Evolutionary conservation across 2,329 filamentous ascomycete genomes (phyloP).

Genomic region (Monilinia aucupariae): DNA sequence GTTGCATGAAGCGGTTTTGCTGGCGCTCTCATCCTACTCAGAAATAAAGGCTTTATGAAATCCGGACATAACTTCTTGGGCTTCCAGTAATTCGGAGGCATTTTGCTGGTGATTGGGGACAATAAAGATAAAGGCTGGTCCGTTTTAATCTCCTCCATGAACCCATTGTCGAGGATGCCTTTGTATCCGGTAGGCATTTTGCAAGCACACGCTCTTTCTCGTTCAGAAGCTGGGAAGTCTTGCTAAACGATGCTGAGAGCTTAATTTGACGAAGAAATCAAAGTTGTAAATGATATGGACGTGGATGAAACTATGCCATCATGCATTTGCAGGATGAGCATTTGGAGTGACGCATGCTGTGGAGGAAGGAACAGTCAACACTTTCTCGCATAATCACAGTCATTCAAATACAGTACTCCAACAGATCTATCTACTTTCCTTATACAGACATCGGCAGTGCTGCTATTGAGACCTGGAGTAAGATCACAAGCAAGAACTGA

Average conservation of each 20-base stretch:
- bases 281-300: background rate
- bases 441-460: background rate
- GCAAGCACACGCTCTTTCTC: background rate
- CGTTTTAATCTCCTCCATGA: slow-evolving; percentile 11
- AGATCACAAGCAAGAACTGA: slow-evolving; percentile 9
- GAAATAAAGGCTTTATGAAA: slow-evolving; percentile 16
- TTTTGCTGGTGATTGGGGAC: background rate
- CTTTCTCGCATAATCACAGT: too few species aligned
- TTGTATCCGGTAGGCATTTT: slow-evolving; percentile 14
- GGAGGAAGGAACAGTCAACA: too few species aligned
- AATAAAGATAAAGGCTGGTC: slow-evolving; percentile 7
- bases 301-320: background rate
- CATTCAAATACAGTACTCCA: background rate
- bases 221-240: background rate
- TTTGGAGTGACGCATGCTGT: background rate
- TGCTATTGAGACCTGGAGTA: background rate
- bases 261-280: background rate
- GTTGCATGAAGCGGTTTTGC: slow-evolving; percentile 15
- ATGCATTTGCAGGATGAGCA: background rate
- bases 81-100: background rate
- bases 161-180: slow-evolving; percentile 12
- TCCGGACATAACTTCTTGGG: slow-evolving; percentile 13
- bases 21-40: slow-evolving; percentile 10
- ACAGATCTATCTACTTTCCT: background rate
- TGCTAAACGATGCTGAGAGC: background rate